phyloP scores from a whole-genome alignment of 2,329 filamentous ascomycete species.

The Aspergillus sp. region DNA sequence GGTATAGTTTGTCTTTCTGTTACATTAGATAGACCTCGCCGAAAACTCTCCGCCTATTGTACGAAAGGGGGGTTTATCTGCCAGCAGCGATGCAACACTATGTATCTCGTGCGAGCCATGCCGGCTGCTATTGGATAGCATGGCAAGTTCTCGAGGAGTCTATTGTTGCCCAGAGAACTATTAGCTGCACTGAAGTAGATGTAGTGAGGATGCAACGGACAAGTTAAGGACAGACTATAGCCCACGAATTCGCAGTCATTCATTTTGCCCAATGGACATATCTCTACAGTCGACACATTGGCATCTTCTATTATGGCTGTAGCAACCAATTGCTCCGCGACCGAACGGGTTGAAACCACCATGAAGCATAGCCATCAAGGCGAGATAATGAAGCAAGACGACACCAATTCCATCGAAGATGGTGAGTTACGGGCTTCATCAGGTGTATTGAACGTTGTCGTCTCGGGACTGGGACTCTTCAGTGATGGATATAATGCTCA shows the following conservation, averaged over 20 bases:
- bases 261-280: neutral
- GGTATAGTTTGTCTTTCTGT: too few species aligned
- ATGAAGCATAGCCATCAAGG: neutral
- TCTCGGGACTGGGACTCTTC: constrained; percentile 42
- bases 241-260: neutral
- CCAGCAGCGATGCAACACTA: neutral
- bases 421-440: constrained; percentile 14
- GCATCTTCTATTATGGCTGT: constrained; percentile 6
- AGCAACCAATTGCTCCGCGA: constrained; percentile 15
- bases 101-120: neutral
- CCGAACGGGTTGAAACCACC: constrained; percentile 9
- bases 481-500: constrained; percentile 44
- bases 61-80: neutral
- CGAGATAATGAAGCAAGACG: constrained; percentile 11
- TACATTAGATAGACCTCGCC: neutral
- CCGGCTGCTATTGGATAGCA: neutral
- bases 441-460: constrained; percentile 37
- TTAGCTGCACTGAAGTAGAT: neutral
- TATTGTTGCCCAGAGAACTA: neutral
- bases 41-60: too few species aligned
- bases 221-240: neutral
- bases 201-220: neutral
- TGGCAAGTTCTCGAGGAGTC: neutral
- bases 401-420: constrained; percentile 13
- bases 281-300: neutral